Evolutionary conservation across 2,329 filamentous ascomycete species (phyloP), one percentile per base, ranked within the genome.

Genomic region (Fusarium chaquense): DNA sequence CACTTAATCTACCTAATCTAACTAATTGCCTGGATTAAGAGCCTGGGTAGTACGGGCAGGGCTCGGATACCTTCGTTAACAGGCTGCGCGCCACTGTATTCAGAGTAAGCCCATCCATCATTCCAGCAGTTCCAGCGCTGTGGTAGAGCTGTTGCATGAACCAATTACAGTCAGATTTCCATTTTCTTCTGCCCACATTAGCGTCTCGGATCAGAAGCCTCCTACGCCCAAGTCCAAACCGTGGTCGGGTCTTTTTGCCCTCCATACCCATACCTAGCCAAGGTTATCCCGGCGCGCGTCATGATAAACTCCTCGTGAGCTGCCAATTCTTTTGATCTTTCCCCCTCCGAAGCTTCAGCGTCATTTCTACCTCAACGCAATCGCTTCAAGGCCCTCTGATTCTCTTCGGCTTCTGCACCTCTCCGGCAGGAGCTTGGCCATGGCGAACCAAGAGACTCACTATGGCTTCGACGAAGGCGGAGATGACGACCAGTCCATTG

Each of bases 401-500:
- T 45, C 49, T 61, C 59, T 67, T 70, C 56, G 63, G 71, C 63
- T 70, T 73, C 71, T 75, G 72, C 71, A 62, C 44, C 26, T 50
- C 61, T 68, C 52, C 58, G 65, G 70, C 73, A 69, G 73, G 67
- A 71, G 73, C 71, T 69, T 62, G 71, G 78, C 77, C 77, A 83
- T 83, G 81, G 79, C 80, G 73, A 80, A 82, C 62, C 74, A 78
- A 64, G 81, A 83, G 72, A 78, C 80, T 72, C 79, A 82, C 66
- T 81, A 84, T 78, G 82, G 77, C 74, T 83, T 83, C 75, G 83
- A 84, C 75, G 80, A 77, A 73, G 77, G 75, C 61, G 79, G 78
- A 71, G 82, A 83, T 71, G 83, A 84, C 72, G 83, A 85, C 73
- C 81, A 82, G 77, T 83, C 83, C 64, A 81, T 85, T 71, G 78